Evolutionary conservation across 2,329 filamentous ascomycete genomes (phyloP).

Genomic region (Stagonosporopsis cucurbitacearum): DNA sequence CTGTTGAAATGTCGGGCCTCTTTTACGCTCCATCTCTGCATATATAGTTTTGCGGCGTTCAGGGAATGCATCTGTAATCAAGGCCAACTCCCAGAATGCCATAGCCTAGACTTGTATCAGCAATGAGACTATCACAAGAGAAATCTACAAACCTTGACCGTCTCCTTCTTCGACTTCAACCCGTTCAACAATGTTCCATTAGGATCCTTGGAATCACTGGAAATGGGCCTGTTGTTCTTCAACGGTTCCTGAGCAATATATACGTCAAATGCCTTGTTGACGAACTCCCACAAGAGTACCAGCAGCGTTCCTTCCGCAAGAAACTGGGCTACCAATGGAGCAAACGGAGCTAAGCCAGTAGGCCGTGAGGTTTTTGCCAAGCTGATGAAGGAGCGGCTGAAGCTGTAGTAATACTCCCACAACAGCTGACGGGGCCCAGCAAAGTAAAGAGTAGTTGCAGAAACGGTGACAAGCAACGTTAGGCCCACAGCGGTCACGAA

Average conservation of each 20-base stretch:
- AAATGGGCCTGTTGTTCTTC: conserved; percentile 84
- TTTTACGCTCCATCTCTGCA: conserved; percentile 82
- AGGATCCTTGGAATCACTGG: conserved; percentile 83
- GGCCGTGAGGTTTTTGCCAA: conserved; percentile 70
- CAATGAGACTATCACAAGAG: neutral
- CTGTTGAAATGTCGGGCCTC: conserved; percentile 82
- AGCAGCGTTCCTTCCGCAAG: conserved; percentile 68
- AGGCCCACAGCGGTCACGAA: conserved; percentile 23
- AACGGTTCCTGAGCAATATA: conserved; percentile 81
- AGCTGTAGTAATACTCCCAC: conserved; percentile 65
- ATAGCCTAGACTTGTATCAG: conserved; percentile 63
- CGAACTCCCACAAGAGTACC: conserved; percentile 75
- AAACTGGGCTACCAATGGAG: conserved; percentile 61
- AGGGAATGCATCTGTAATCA: conserved; percentile 77
- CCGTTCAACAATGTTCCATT: conserved; percentile 89
- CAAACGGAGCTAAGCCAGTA: conserved; percentile 64
- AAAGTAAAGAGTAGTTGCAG: conserved; percentile 38
- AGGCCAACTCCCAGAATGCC: conserved; percentile 87
- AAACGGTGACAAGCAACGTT: conserved; percentile 58
- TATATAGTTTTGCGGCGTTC: conserved; percentile 83
- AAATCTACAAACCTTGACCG: conserved; percentile 65
- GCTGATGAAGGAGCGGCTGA: conserved; percentile 76
- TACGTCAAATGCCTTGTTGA: conserved; percentile 78
- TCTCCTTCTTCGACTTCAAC: conserved; percentile 80
- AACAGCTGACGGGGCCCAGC: conserved; percentile 35